Evolutionary conservation across 371 early-diverging fungal genomes (phyloP).

Genomic region (Mucor piriformis): DNA sequence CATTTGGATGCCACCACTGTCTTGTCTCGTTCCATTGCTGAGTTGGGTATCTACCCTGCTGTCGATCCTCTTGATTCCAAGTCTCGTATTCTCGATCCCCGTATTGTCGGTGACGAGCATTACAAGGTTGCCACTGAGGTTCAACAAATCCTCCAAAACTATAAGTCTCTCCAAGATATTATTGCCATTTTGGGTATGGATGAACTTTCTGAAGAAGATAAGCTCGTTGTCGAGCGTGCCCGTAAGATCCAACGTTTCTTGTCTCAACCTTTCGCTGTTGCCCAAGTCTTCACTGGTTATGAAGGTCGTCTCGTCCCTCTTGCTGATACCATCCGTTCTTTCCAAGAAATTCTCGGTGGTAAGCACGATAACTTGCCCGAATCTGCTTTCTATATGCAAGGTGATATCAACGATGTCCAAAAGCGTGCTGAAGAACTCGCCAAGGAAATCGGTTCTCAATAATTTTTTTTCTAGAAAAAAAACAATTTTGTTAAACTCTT

Average conservation of each 20-base stretch:
- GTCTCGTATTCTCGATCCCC: slow-evolving; percentile 95
- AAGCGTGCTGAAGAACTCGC: slow-evolving; percentile 89
- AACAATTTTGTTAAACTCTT: not conserved
- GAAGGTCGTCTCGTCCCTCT: slow-evolving; percentile 90
- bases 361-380: slow-evolving; percentile 94
- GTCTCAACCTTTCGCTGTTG: slow-evolving; percentile 95
- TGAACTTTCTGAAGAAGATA: slow-evolving; percentile 97
- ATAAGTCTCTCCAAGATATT: slow-evolving; percentile 96
- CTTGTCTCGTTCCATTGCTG: slow-evolving; percentile 96
- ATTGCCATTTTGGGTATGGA: slow-evolving; percentile 88
- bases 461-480: not conserved
- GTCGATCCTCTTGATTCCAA: slow-evolving; percentile 97
- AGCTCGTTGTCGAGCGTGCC: slow-evolving; percentile 92
- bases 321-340: slow-evolving; percentile 92
- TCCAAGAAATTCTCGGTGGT: slow-evolving; percentile 93
- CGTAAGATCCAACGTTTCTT: slow-evolving; percentile 94
- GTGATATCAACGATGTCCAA: slow-evolving; percentile 91
- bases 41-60: slow-evolving; percentile 96
- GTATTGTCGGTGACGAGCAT: slow-evolving; percentile 93
- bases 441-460: slow-evolving; percentile 47
- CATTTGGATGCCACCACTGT: slow-evolving; percentile 99
- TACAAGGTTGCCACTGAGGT: slow-evolving; percentile 91
- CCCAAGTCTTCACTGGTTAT: slow-evolving; percentile 94
- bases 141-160: slow-evolving; percentile 92
- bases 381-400: slow-evolving; percentile 95